A percentile compares a stretch with the other conserved stretches of the same genome.
Evolutionary conservation across 768 basidiomycete genomes (phyloP).

Genomic region (Dioszegia hungarica): DNA sequence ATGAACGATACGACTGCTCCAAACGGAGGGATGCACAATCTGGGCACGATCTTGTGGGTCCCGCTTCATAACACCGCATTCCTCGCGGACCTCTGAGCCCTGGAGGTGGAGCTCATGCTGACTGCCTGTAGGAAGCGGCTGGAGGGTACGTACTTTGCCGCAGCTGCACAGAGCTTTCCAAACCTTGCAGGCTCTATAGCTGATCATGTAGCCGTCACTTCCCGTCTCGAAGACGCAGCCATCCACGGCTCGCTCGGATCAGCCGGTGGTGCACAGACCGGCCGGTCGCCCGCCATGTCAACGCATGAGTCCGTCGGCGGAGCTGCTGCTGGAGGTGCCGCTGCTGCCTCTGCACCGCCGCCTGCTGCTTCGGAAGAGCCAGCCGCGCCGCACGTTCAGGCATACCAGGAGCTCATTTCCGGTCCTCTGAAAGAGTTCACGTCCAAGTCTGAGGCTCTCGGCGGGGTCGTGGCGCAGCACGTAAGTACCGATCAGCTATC

Average conservation of each 20-base stretch:
- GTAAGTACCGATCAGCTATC: no score
- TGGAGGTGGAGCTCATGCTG: slow-evolving; percentile 6
- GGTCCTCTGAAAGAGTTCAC: slow-evolving; percentile 70
- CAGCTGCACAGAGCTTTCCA: no score
- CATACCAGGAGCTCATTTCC: slow-evolving; percentile 68
- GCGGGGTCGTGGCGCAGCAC: slow-evolving; percentile 70
- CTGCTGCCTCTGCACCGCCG: slow-evolving; percentile 26
- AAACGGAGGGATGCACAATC: slow-evolving; percentile 32
- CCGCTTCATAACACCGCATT: background rate
- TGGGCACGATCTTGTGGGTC: slow-evolving; percentile 40
- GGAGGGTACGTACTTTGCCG: slow-evolving; percentile 28
- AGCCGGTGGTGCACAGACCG: slow-evolving; percentile 26
- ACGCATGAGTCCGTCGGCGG: slow-evolving; percentile 35
- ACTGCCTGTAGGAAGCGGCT: slow-evolving; percentile 37
- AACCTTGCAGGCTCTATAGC: no score
- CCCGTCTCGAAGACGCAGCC: slow-evolving; percentile 85
- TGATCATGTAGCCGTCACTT: slow-evolving; percentile 65
- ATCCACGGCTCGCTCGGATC: slow-evolving; percentile 50
- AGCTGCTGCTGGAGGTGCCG: slow-evolving; percentile 31
- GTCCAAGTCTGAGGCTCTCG: slow-evolving; percentile 65
- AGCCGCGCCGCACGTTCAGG: slow-evolving; percentile 60
- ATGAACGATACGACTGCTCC: background rate
- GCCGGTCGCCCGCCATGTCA: slow-evolving; percentile 29
- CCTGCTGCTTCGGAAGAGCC: slow-evolving; percentile 48
- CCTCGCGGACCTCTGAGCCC: no score